These are phyloP conservation scores for Chrysanthemum lavandulifolium DNA, from an alignment of 129 eudicot species.

Conservation along the genomic window DNA sequence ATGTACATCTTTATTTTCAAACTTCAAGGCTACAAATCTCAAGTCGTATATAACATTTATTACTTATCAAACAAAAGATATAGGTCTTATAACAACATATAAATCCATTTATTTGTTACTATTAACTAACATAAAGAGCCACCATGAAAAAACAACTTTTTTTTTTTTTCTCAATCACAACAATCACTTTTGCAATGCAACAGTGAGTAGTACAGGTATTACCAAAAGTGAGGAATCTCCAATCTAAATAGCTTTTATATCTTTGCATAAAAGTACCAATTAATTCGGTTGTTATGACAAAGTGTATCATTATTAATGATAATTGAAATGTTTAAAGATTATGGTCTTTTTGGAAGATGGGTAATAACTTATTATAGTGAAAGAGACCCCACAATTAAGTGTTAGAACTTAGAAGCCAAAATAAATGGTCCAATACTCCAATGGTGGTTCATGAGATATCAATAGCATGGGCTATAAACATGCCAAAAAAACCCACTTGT, in stretches of 20 bases:
- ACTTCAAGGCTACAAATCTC: no score
- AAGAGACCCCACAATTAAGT: constrained; percentile 31
- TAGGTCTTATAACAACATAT: no score
- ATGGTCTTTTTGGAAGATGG: constrained; percentile 29
- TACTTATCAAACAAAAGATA: no score
- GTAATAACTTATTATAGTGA: constrained; percentile 22
- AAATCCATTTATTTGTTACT: neutral
- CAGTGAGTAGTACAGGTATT: constrained; percentile 1
- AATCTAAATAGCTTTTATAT: neutral
- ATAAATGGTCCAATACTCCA: constrained; percentile 20
- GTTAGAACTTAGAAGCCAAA: constrained; percentile 21
- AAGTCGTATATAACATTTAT: no score
- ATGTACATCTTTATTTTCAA: no score
- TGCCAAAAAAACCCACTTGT: constrained; percentile 34
- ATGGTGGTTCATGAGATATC: constrained; percentile 12
- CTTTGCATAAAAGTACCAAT: neutral
- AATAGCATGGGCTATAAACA: constrained; percentile 32
- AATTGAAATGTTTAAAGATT: constrained; percentile 11
- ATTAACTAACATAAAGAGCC: neutral
- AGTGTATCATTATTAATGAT: neutral
- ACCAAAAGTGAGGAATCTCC: neutral
- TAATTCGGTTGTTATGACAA: constrained; percentile 12
- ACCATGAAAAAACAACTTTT: neutral
- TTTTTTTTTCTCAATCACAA: neutral
- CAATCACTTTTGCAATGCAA: neutral